Percentiles rank a stretch among this genome's conserved stretches.
Evolutionary conservation across 345 rosid genomes (phyloP).

Genomic region (Bruguiera sexangula): DNA sequence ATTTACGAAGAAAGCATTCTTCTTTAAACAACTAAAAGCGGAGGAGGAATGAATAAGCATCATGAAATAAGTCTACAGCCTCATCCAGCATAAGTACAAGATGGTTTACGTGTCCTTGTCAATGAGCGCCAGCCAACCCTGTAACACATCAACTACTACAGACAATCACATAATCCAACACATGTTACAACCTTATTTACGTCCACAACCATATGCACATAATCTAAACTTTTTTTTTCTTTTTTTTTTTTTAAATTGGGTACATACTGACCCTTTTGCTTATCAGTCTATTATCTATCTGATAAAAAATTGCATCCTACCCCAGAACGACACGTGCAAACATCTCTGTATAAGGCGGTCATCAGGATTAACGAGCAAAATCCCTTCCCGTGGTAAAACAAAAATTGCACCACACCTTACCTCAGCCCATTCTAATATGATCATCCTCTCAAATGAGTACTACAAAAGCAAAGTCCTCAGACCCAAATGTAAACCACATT

Average conservation of each 20-base stretch:
- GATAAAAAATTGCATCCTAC: background rate
- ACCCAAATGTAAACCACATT: conserved; percentile 13
- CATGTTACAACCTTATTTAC: conserved; percentile 9
- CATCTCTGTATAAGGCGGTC: background rate
- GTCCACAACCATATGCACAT: conserved; percentile 31
- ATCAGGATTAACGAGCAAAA: conserved; percentile 17
- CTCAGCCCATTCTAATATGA: conserved; percentile 9
- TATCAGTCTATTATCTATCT: too few species aligned
- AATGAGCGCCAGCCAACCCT: too few species aligned
- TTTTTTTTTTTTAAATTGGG: background rate
- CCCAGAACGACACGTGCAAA: background rate
- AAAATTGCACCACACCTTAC: conserved; percentile 25
- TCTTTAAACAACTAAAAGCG: too few species aligned
- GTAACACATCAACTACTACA: too few species aligned
- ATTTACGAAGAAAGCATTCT: too few species aligned
- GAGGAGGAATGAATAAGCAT: too few species aligned
- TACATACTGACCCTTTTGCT: background rate
- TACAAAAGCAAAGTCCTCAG: conserved; percentile 14
- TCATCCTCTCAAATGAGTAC: conserved; percentile 11
- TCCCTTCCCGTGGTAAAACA: conserved; percentile 5
- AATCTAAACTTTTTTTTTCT: background rate
- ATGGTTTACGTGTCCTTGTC: too few species aligned
- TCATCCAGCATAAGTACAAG: too few species aligned
- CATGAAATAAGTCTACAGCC: too few species aligned
- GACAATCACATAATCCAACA: too few species aligned